phyloP scores from a whole-genome alignment of 345 rosid genomes.

The Boechera retrofracta region DNA sequence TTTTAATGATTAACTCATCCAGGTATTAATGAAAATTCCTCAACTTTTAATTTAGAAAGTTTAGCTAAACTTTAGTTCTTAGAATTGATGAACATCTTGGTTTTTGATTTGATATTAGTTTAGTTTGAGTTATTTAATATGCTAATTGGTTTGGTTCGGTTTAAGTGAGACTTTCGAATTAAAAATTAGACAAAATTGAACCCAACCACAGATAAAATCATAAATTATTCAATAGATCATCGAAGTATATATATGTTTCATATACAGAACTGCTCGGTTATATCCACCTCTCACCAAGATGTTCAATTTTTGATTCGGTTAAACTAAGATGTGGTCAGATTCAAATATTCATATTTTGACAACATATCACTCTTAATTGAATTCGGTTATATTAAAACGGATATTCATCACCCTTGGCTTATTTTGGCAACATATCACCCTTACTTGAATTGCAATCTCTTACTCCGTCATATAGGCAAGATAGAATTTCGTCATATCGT shows the following conservation, averaged over 20 bases:
- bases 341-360: not conserved
- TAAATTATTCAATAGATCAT: not conserved
- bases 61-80: not conserved
- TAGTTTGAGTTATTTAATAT: not conserved
- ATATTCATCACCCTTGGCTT: not conserved
- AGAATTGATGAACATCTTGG: not conserved
- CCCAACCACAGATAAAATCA: not conserved
- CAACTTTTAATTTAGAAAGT: not conserved
- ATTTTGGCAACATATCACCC: not conserved
- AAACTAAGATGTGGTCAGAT: not conserved
- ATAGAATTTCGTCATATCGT: slow-evolving; percentile 6
- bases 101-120: not conserved
- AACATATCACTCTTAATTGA: slow-evolving; percentile 4
- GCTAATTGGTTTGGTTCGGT: not conserved
- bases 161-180: not conserved
- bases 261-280: not conserved
- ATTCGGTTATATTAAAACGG: not conserved
- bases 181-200: not conserved
- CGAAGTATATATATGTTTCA: too few species aligned
- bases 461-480: slow-evolving; percentile 7
- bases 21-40: not conserved
- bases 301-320: not conserved
- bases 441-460: slow-evolving; percentile 16
- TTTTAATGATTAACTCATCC: not conserved
- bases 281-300: not conserved